Evolutionary conservation across 495 filamentous ascomycete genomes (phyloP).

Genomic region (Aspergillus incahuasiensis): DNA sequence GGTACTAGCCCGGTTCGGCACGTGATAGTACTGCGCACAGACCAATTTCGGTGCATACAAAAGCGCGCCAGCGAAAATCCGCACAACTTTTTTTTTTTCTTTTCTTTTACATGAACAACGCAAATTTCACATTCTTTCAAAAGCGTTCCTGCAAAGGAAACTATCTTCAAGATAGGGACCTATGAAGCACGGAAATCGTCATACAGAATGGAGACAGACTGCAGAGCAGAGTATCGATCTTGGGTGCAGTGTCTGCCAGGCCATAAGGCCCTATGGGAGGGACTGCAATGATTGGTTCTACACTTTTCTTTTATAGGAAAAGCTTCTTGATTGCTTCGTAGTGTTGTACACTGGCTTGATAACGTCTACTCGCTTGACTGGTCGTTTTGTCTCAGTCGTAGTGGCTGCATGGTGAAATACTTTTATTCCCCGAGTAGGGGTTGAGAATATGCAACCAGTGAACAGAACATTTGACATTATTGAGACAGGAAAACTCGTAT

Average conservation of each 20-base stretch:
- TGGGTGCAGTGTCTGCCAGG: constrained; percentile 60
- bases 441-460: neutral
- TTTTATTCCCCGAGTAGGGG: neutral
- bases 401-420: neutral
- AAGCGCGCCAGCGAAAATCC: constrained; percentile 11
- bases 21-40: constrained; percentile 13
- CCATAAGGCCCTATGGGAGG: constrained; percentile 45
- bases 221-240: constrained; percentile 50
- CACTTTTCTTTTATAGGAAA: constrained; percentile 14
- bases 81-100: constrained; percentile 29
- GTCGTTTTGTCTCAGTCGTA: neutral
- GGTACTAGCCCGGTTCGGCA: neutral
- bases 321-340: neutral
- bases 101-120: constrained; percentile 61
- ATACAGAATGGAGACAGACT: constrained; percentile 60
- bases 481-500: neutral
- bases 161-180: constrained; percentile 24
- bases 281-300: constrained; percentile 68
- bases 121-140: constrained; percentile 62
- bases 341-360: neutral
- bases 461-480: neutral
- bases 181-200: constrained; percentile 63
- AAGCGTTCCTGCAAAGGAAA: constrained; percentile 56
- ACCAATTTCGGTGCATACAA: constrained; percentile 17
- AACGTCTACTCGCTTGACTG: neutral